Percentiles rank a stretch among this genome's conserved stretches.
phyloP scores from a whole-genome alignment of 1,139 yeast genomes.

The Barnettozyma hawaiiensis region DNA sequence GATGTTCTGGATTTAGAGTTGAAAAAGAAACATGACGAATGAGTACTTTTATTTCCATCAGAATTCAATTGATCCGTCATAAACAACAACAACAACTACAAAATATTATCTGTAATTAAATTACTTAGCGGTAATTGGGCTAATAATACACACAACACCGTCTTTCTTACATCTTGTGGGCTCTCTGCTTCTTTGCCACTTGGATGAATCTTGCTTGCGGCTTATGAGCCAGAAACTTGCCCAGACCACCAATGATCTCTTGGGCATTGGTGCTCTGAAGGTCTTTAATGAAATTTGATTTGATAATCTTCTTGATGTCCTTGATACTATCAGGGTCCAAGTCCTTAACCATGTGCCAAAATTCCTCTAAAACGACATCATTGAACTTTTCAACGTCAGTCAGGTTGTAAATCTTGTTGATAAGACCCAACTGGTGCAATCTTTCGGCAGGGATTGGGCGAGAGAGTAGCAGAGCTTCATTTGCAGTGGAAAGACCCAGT shows the following conservation, averaged over 20 bases:
- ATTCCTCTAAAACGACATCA: constrained; percentile 40
- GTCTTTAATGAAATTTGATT: constrained; percentile 40
- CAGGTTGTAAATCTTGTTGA: constrained; percentile 50
- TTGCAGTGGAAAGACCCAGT: constrained; percentile 68
- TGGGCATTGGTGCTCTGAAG: constrained; percentile 50
- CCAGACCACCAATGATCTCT: constrained; percentile 65
- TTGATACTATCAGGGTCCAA: constrained; percentile 56
- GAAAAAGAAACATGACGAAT: constrained; percentile 4
- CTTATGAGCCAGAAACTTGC: constrained; percentile 64
- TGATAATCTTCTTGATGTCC: constrained; percentile 53
- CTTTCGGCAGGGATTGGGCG: constrained; percentile 61
- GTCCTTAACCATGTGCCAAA: constrained; percentile 40
- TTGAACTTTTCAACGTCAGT: constrained; percentile 57
- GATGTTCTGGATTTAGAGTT: constrained; percentile 3
- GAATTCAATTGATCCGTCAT: too few species aligned
- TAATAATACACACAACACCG: background rate
- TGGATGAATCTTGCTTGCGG: constrained; percentile 67
- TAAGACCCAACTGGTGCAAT: constrained; percentile 52
- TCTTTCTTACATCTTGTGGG: constrained; percentile 48
- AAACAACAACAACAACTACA: background rate
- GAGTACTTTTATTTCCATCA: background rate
- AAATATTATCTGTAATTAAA: background rate
- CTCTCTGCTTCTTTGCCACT: constrained; percentile 49
- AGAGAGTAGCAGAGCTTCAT: constrained; percentile 68
- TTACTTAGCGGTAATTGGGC: background rate